These are phyloP conservation scores for Hyphodiscus hymeniophilus DNA, from an alignment of 495 filamentous ascomycete species.

Conservation along the genomic window DNA sequence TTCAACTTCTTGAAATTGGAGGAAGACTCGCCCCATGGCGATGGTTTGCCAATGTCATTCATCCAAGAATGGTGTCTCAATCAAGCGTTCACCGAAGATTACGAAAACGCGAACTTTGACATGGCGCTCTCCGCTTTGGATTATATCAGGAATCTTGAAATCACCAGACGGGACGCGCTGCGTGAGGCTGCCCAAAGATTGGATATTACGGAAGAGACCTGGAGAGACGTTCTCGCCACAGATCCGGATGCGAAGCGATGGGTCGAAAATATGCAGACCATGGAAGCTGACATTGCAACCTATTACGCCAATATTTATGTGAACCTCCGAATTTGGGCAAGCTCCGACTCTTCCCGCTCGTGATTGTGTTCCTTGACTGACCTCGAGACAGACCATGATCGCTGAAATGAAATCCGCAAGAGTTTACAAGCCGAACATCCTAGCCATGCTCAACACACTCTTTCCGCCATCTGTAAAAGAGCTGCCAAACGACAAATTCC, in stretches of 20 bases:
- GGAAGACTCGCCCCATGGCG: background rate
- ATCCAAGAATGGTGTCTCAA: background rate
- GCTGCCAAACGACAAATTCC: conserved; percentile 12
- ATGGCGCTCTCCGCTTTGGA: conserved; percentile 11
- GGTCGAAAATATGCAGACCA: conserved; percentile 7
- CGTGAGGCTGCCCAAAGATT: conserved; percentile 9
- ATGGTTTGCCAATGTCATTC: conserved; percentile 5
- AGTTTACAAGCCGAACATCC: conserved; percentile 14
- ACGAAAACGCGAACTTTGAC: conserved; percentile 13
- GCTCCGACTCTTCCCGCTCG: background rate
- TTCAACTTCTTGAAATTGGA: background rate
- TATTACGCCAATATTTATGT: conserved; percentile 12
- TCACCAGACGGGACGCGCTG: conserved; percentile 6
- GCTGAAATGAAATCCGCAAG: conserved; percentile 4
- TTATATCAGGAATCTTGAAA: conserved; percentile 18
- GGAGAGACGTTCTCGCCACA: conserved; percentile 8
- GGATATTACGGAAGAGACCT: conserved; percentile 10
- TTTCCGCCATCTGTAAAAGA: conserved; percentile 15
- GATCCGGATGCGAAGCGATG: conserved; percentile 8
- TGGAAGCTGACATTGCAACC: conserved; percentile 7
- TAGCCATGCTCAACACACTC: conserved; percentile 20
- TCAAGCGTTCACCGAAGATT: conserved; percentile 1
- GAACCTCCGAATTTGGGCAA: conserved; percentile 19
- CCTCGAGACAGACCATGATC: conserved; percentile 14
- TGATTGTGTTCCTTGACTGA: conserved; percentile 2